Conservation (phyloP, 2,329 filamentous ascomycete species). For the Diaporthe velutina region DNA sequence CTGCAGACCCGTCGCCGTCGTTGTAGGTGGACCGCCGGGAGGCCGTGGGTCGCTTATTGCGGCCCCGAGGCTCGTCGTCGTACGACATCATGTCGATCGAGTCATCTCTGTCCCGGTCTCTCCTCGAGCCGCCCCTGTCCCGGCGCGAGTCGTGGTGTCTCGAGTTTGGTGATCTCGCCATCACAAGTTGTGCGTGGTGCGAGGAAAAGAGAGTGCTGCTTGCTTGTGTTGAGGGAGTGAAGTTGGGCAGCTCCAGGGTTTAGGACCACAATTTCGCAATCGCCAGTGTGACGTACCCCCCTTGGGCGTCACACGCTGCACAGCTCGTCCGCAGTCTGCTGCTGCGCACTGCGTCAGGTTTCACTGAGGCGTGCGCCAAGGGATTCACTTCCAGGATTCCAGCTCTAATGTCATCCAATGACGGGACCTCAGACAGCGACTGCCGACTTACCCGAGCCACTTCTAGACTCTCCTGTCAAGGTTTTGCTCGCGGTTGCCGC, state of each 20-base stretch:
- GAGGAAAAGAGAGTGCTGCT: background rate
- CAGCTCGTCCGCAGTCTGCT: constrained; percentile 3
- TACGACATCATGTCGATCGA: constrained; percentile 12
- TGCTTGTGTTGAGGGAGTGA: background rate
- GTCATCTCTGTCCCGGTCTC: constrained; percentile 27
- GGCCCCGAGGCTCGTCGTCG: constrained; percentile 22
- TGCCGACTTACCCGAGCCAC: constrained; percentile 23
- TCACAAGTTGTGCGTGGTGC: background rate
- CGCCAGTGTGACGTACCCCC: constrained; percentile 20
- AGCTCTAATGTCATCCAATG: constrained; percentile 14
- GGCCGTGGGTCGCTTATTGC: background rate
- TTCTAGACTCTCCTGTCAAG: background rate
- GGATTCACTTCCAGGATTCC: constrained; percentile 30
- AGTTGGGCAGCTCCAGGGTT: background rate
- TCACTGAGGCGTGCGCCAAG: constrained; percentile 14
- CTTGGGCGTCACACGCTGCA: background rate
- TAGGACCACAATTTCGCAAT: background rate
- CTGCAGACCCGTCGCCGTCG: constrained; percentile 31
- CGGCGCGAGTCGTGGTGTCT: constrained; percentile 26
- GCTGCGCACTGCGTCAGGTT: constrained; percentile 3
- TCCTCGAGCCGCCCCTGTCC: constrained; percentile 1
- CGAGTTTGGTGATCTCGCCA: constrained; percentile 7
- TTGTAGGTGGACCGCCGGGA: constrained; percentile 29
- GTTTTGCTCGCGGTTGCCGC: constrained; percentile 9
- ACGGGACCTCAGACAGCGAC: background rate